phyloP scores from a whole-genome alignment of 2,329 filamentous ascomycete genomes.

The Cercospora canescens region DNA sequence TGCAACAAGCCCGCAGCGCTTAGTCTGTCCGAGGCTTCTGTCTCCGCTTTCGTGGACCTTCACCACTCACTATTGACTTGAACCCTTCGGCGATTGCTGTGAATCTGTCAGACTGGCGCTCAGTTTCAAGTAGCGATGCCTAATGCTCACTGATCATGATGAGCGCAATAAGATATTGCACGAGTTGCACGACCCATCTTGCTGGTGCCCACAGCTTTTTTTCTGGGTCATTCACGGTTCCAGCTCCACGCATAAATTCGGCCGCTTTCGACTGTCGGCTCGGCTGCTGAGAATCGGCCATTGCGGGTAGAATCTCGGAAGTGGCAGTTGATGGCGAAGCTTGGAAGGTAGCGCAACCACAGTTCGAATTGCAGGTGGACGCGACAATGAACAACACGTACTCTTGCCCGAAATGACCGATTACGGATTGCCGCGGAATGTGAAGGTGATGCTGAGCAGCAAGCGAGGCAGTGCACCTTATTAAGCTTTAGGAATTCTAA shows the following conservation, averaged over 20 bases:
- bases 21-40: constrained; percentile 5
- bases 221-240: constrained; percentile 29
- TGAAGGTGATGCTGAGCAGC: neutral
- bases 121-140: neutral
- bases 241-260: constrained; percentile 29
- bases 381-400: neutral
- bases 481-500: neutral
- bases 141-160: constrained; percentile 26
- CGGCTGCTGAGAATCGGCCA: constrained; percentile 7
- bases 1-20: neutral
- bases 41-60: constrained; percentile 15
- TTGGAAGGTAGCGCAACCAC: neutral
- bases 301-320: neutral
- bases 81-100: constrained; percentile 27
- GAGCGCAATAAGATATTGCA: constrained; percentile 31
- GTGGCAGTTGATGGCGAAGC: neutral
- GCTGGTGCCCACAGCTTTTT: constrained; percentile 30
- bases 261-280: constrained; percentile 22
- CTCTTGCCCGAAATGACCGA: neutral
- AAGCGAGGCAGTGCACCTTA: neutral
- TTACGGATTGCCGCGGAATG: neutral
- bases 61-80: constrained; percentile 24
- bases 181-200: constrained; percentile 27
- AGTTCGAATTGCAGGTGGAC: neutral
- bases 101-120: neutral